Evolutionary conservation across 148 eudicot genomes (phyloP), one percentile per base, ranked within the genome.

Genomic region (Rhododendron vialii): DNA sequence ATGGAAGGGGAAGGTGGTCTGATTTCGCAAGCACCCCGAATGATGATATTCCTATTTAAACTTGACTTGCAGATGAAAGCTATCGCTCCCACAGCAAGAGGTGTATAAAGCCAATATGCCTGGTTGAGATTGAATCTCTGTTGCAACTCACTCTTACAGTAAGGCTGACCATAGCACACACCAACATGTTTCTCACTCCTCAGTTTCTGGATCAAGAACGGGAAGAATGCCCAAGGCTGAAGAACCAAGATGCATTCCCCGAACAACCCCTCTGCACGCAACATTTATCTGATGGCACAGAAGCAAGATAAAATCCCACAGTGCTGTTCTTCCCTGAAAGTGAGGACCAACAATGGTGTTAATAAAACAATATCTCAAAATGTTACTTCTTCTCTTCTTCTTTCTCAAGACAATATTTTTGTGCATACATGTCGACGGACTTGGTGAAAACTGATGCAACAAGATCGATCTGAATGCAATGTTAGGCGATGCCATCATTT

Each of bases 271-370:
- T 75, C 95, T 94, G 71, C 93, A 92, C 30, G 89, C 86, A 24
- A 81, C 88, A 85, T 93, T 94, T 77, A 97, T 94, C 88, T 92
- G 93, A 85, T 95, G 88, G 90, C 96, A 95, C 65, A 97, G 85
- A 50, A 97, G 93, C 93, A 97, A 87, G 86, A 95, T 93, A 43
- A 98, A 93, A 87, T 97, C 96, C 99, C 99, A 97, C 24, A 97
- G 89, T 26, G 99, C 95, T 6, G 96, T 93, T 91, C 99, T 92
- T 82, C 99, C 99, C 99, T 97, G 96, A 65, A 91, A 89, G 73
- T 51, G 81, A 76, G 83, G 77, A 79, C 69, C 82, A 87, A 20
- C 38, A 38, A 28, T 83, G 85, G 61, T 76, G 41, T 41, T 28
- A 45, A 30, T 61, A 73, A 83, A 22, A 50, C 61, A 53, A 36